A percentile compares a stretch with the other conserved stretches of the same genome.
Conservation (phyloP, 2,329 filamentous ascomycete genomes). For the Botrytis elliptica region DNA sequence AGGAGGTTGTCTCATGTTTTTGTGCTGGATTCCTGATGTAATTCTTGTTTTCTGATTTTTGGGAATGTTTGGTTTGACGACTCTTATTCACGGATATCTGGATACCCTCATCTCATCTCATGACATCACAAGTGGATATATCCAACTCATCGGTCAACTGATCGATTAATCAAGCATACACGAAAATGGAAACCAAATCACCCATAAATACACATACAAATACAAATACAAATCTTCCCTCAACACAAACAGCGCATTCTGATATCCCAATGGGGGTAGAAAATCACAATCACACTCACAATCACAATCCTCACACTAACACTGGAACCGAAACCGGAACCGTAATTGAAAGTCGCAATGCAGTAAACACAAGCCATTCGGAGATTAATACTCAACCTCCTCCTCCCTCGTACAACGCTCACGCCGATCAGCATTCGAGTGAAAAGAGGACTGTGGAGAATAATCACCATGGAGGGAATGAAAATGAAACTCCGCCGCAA, state of each 20-base stretch:
- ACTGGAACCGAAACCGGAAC: background rate
- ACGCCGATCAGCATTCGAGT: background rate
- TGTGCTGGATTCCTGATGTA: background rate
- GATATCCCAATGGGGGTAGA: background rate
- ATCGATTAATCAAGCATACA: background rate
- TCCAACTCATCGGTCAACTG: background rate
- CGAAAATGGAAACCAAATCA: background rate
- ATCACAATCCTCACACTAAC: too few species aligned
- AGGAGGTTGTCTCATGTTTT: background rate
- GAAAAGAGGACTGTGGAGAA: background rate
- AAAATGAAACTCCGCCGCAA: background rate
- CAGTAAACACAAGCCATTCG: background rate
- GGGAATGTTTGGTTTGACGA: too few species aligned
- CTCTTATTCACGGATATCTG: too few species aligned
- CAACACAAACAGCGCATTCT: background rate
- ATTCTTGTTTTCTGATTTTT: background rate
- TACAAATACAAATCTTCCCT: background rate
- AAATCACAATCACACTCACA: background rate
- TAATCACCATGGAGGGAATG: background rate
- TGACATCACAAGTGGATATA: background rate
- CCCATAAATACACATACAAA: background rate
- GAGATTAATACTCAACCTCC: background rate
- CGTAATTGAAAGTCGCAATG: background rate
- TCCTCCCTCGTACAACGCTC: background rate
- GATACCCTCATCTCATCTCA: too few species aligned